phyloP scores from a whole-genome alignment of 306 rosid species.

The Biancaea sappan region DNA sequence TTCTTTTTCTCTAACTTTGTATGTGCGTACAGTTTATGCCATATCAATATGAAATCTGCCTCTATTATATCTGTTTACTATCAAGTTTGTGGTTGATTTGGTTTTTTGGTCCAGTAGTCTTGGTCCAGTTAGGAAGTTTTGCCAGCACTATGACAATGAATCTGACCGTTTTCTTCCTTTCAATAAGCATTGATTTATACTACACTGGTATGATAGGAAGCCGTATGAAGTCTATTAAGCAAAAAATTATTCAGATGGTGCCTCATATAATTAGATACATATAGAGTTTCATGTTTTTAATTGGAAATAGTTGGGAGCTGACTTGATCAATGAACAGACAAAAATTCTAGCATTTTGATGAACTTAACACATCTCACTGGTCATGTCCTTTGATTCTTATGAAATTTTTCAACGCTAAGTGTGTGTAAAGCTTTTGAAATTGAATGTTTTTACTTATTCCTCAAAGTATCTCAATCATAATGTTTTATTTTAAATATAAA shows the following conservation, averaged over 20 bases:
- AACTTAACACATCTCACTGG: background rate
- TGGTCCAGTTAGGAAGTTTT: background rate
- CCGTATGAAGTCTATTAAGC: background rate
- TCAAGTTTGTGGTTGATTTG: background rate
- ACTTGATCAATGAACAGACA: background rate
- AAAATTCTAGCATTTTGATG: background rate
- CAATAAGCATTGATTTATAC: background rate
- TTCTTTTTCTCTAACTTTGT: background rate
- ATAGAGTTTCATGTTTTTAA: background rate
- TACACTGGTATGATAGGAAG: slow-evolving; percentile 9
- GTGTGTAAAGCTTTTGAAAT: background rate
- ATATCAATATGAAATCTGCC: background rate
- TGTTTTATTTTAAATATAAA: background rate
- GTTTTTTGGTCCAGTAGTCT: background rate
- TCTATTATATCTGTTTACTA: background rate
- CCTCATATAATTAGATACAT: background rate
- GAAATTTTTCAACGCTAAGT: background rate
- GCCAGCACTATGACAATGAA: background rate
- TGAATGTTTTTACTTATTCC: slow-evolving; percentile 1
- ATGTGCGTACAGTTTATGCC: background rate
- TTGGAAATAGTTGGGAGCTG: background rate
- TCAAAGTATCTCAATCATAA: background rate
- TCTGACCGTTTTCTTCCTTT: background rate
- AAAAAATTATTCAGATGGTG: background rate
- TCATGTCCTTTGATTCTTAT: background rate